Evolutionary conservation across 805 yeast genomes (phyloP), one percentile per base, ranked within the genome.

Genomic region (Priceomyces fermenticarens): DNA sequence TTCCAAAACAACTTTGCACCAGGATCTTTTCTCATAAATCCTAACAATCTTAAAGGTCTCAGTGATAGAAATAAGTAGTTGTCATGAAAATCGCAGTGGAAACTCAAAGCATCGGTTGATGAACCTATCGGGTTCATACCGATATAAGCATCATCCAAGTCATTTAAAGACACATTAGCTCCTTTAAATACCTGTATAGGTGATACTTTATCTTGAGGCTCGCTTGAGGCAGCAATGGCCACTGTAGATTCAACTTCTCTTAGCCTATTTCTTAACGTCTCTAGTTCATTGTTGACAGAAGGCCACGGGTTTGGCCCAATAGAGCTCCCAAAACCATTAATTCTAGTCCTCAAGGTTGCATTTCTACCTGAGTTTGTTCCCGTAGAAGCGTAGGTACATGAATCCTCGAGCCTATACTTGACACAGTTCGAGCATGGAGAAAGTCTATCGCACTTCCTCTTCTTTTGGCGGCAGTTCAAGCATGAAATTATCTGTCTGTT

Each of bases 401-500:
- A 13, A 28, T 30, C 37, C 45, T n/a, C 40, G 11, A n/a, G 42
- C 44, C 12, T 29, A 29, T 33, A 33, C n/a, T 34, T 34, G 13
- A 31, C 23, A 15, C 42, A 39, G 16, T 30, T 39, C 7, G 45
- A 38, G 40, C 57, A 53, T 1, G 57, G 57, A 9, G 34, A 32
- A 10, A 30, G 30, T 20, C 57, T 39, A 41, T 50, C 51, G 41
- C 57, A 53, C 40, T 53, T 53, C 9, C 44, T 36, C 35, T 51
- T 50, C 35, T 47, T 47, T 10, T 32, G 26, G 13, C 55, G 33
- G 36, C 57, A 53, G 33, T 44, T 43, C 10, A 32, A 28, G 36
- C 57, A 53, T 9, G 49, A 49, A 11, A 49, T 32, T 4, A 53
- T 43, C 30, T 43, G 46, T 35, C 57, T 47, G 29, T 48, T 49